Base-by-base conservation (phyloP, 805 yeast genomes). In the Groenewaldozyma tartarivorans region DNA sequence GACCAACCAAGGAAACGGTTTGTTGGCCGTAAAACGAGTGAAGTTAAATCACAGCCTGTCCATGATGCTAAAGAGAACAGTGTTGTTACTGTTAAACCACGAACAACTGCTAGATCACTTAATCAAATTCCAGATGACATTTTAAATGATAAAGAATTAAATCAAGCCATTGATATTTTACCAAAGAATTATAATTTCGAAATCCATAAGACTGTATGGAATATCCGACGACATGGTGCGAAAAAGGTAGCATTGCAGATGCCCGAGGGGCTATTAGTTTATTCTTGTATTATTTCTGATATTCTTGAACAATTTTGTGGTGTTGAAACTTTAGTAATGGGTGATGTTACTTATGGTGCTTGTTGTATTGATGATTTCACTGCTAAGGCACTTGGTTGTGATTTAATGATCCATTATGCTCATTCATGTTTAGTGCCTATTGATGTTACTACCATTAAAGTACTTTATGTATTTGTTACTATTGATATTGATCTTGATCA, bases 291-390 rank as follows among this genome's bases (percentile, higher is more conserved):
- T 30, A 75, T 92, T n/a, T 73, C 95, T 3, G 98, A 92, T 61
- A 90, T 92, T 19, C 58, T 92, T 27, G 95, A 86, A 55, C 95
- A 88, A 60, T 90, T 92, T 52, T 88, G 96, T 58, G 26, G 32
- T 7, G 86, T 81, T 40, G 95, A 88, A 55, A 83, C 88, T 0
- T 68, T 92, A 1, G 92, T 90, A 2, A 92, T 92, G 98, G 98
- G 98, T 2, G 98, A 92, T 60, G 98, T 92, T 0, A 85, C 96
- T 0, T 92, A 92, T 55, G 98, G 98, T 33, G 98, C 98, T 0
- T 92, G 98, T 58, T 92, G 98, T 63, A 87, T 92, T 35, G 98
- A 92, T 58, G 98, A 92, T 56, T 92, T 71, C 57, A 88, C 98
- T 0, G 98, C 98, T 1, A 69, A 88, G 48, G 78, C 97, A 0